Conservation (phyloP, 148 eudicot genomes). For the Fagopyrum tataricum region DNA sequence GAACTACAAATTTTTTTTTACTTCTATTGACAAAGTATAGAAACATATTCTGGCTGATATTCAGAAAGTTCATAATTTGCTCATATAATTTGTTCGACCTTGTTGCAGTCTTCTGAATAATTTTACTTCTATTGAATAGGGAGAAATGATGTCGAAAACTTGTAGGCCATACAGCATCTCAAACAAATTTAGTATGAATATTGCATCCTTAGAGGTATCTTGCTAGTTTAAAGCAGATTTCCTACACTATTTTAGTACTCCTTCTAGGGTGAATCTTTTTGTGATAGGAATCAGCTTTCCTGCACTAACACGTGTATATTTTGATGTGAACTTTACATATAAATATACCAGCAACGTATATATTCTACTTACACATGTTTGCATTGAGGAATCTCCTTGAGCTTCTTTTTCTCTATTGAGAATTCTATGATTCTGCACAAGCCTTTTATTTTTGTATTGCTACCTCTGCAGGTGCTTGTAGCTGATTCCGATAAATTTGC, state of each 20-base stretch:
- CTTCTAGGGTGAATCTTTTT: neutral
- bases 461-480: slow-evolving; percentile 50
- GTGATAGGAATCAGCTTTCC: neutral
- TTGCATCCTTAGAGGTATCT: neutral
- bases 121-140: neutral
- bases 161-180: neutral
- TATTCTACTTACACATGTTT: neutral
- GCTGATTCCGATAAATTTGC: slow-evolving; percentile 80
- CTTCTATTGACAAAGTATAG: neutral
- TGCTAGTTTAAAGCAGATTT: neutral
- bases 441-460: neutral
- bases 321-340: neutral
- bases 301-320: neutral
- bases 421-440: neutral
- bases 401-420: neutral
- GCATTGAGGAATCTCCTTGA: neutral
- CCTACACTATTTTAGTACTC: neutral
- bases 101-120: neutral
- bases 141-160: neutral
- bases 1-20: neutral
- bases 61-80: neutral
- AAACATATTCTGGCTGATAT: neutral
- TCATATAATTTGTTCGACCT: neutral
- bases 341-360: neutral
- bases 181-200: neutral